Evolutionary conservation across 1,284 basidiomycete species (phyloP), one percentile per base, ranked within the genome.

Genomic region (Trichosporon ovoides): DNA sequence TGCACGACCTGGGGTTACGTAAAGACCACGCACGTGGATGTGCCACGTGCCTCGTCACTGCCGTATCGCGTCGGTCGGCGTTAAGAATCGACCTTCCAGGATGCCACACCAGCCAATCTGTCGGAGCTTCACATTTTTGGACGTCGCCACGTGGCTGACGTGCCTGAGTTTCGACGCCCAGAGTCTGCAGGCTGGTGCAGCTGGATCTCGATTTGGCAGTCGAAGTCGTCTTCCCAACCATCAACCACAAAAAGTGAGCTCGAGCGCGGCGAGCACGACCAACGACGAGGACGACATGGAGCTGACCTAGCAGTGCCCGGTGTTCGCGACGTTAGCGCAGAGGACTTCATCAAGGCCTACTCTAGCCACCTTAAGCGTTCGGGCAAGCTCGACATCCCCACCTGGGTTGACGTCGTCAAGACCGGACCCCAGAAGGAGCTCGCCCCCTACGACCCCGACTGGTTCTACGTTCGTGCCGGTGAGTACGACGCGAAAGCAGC

Each of bases 391-490:
- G 95, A 99, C 83, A 91, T 99, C 68, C 95, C 95, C 71, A 89
- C 87, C 80, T 99, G 96, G 96, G 95, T 93, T 63, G 95, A 99
- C 81, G 84, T 97, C 73, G 95, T 98, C 80, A 99, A 99, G 85
- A 99, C 95, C 62, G 96, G 92, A 77, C 81, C 89, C 65, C 95
- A 84, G 85, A 98, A 98, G 83, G 95, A 99, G 83, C 91, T 95
- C 66, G 94, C 94, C 56, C 95, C 95, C 59, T 98, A 98, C 82
- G 93, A 98, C 81, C 90, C 91, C 55, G 96, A 98, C 81, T 99
- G 95, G 95, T 99, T 87, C 85, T 98, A 98, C 82, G 84, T 96
- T 76, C 92, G 95, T 72, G 90, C 94, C 80, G 93, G 93, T 94
- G 55, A 59, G 60, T 52, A 20, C 49, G 10, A 12, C n/a, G 18